Evolutionary conservation across 768 basidiomycete species (phyloP).

Genomic region (Tricholoma furcatifolium): DNA sequence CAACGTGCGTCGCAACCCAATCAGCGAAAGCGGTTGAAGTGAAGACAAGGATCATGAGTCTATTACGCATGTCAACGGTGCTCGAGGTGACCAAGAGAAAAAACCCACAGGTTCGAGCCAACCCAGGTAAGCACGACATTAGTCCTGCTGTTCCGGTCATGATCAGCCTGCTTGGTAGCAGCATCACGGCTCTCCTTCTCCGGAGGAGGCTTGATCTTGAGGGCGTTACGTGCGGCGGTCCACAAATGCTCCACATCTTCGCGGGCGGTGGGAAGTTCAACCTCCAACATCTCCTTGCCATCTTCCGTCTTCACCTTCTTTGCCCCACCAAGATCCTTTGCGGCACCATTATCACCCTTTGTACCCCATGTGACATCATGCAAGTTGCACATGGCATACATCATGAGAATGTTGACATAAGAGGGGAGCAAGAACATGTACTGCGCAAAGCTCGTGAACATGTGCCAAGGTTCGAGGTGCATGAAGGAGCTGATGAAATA

Average conservation of each 20-base stretch:
- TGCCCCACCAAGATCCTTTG: slow-evolving; percentile 87
- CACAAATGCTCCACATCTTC: slow-evolving; percentile 91
- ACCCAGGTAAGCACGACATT: slow-evolving; percentile 85
- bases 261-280: slow-evolving; percentile 75
- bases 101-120: slow-evolving; percentile 77
- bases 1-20: slow-evolving; percentile 65
- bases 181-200: slow-evolving; percentile 83
- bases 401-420: slow-evolving; percentile 83
- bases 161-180: slow-evolving; percentile 86
- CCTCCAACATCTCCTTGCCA: slow-evolving; percentile 86
- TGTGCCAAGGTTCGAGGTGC: slow-evolving; percentile 95
- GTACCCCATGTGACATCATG: slow-evolving; percentile 94
- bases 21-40: slow-evolving; percentile 74
- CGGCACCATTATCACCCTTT: slow-evolving; percentile 85
- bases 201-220: slow-evolving; percentile 67
- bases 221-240: slow-evolving; percentile 69
- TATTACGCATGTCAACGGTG: slow-evolving; percentile 20
- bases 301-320: slow-evolving; percentile 85
- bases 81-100: neutral
- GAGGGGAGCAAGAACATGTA: slow-evolving; percentile 89
- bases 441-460: slow-evolving; percentile 90
- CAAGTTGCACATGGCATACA: slow-evolving; percentile 92
- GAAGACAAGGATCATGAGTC: slow-evolving; percentile 71
- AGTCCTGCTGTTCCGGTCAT: slow-evolving; percentile 79
- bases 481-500: slow-evolving; percentile 87